Percentiles rank a stretch among this genome's conserved stretches.
These are phyloP conservation scores for Triangularia verruculosa DNA, from an alignment of 2,329 filamentous ascomycete species.

Conservation along the genomic window DNA sequence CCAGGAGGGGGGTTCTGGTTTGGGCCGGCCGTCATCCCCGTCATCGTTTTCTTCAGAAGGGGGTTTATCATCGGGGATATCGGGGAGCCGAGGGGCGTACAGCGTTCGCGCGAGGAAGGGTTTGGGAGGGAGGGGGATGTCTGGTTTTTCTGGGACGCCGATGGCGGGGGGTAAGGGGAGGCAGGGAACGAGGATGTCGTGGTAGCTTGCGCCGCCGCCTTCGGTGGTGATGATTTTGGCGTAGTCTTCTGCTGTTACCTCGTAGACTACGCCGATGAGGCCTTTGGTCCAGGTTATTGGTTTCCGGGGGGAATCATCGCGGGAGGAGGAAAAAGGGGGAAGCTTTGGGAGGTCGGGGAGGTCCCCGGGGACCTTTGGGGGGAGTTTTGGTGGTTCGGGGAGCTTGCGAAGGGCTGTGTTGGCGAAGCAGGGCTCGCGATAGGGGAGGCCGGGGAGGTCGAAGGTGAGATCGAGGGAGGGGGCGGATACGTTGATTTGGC, in stretches of 20 bases:
- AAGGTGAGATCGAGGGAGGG: conserved; percentile 78
- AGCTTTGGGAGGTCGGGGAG: conserved; percentile 19
- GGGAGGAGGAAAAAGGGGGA: conserved; percentile 7
- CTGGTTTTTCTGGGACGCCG: conserved; percentile 64
- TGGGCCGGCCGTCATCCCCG: conserved; percentile 21
- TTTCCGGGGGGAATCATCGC: conserved; percentile 30
- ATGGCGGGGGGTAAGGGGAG: conserved; percentile 60
- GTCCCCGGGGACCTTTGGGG: conserved; percentile 28
- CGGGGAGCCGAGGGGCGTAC: conserved; percentile 60
- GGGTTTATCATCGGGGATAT: conserved; percentile 28
- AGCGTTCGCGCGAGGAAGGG: conserved; percentile 85
- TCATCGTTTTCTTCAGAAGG: conserved; percentile 9
- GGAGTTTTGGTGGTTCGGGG: conserved; percentile 35
- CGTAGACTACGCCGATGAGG: conserved; percentile 90
- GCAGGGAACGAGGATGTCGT: conserved; percentile 78
- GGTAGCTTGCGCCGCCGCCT: conserved; percentile 80
- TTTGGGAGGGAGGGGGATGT: conserved; percentile 50
- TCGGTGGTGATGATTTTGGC: conserved; percentile 85
- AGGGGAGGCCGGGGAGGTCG: conserved; percentile 80
- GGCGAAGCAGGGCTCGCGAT: conserved; percentile 87
- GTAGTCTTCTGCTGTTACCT: conserved; percentile 82
- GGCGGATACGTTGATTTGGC: conserved; percentile 76
- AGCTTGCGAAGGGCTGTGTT: conserved; percentile 66
- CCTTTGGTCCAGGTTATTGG: conserved; percentile 67
- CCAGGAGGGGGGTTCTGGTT: conserved; percentile 37